Evolutionary conservation across 2,329 filamentous ascomycete species (phyloP), one percentile per base, ranked within the genome.

Genomic region (Ophiocordyceps australis): DNA sequence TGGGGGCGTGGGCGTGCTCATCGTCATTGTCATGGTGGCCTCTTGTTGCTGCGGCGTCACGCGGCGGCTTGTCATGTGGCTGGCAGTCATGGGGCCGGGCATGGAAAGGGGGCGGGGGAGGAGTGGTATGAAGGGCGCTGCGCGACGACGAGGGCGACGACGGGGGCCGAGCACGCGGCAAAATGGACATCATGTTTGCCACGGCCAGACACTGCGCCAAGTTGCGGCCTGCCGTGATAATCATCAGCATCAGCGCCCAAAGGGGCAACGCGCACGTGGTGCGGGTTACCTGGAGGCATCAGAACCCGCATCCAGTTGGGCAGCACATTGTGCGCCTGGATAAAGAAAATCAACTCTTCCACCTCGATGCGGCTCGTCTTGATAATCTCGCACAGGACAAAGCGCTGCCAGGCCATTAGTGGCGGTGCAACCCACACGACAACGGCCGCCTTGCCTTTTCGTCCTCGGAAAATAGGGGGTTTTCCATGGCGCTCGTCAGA

Each of bases 301-400:
- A 61, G 57, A 50, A 62, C 61, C 23, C 42, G 46, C 40, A 57
- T 46, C 57, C 57, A 62, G 27, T 55, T 47, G 7, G 57, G 54
- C 30, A 50, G 43, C 27, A 60, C 37, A 8, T 42, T 43, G 30
- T 55, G 44, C 20, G 38, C 33, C 32, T 39, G 55, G 35, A 69
- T 49, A 32, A 70, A 65, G 9, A 47, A 45, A 13, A 57, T 52
- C 17, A 70, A 42, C 12, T 41, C 43, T 9, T 48, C 41, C 14
- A 65, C 40, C 29, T 64, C 55, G 30, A 68, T 44, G 17, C 52
- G 43, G 46, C 63, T 69, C 31, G 52, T 53, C 37, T 68, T 70
- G 44, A 70, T 60, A 37, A 68, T 62, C 43, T 70, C 65, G 29
- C 55, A 60, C 29, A 70, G 53, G 32, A 69, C 48, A 39, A 66